A percentile compares a stretch with the other conserved stretches of the same genome.
Evolutionary conservation across 1,284 basidiomycete species (phyloP).

Genomic region (Ustilago crameri): DNA sequence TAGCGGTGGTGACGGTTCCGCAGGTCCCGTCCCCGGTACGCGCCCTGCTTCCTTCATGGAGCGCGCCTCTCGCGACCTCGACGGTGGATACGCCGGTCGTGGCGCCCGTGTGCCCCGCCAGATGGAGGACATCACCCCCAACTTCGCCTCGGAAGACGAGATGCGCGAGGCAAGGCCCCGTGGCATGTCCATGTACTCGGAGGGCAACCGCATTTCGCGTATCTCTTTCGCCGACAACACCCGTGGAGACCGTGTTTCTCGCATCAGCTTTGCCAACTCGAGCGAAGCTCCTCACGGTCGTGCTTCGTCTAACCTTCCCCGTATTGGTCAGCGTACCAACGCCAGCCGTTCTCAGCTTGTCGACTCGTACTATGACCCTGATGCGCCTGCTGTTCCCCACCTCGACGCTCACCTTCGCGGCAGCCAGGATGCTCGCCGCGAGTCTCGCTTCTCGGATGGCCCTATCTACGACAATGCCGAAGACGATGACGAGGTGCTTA

Average conservation of each 20-base stretch:
- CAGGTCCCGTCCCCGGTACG: conserved; percentile 55
- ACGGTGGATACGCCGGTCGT: conserved; percentile 49
- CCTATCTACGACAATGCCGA: conserved; percentile 50
- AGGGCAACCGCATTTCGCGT: conserved; percentile 48
- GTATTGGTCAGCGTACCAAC: conserved; percentile 36
- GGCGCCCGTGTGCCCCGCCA: conserved; percentile 54
- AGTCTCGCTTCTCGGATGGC: conserved; percentile 40
- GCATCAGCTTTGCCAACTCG: conserved; percentile 59
- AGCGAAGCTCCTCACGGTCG: conserved; percentile 40
- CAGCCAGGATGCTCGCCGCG: conserved; percentile 37
- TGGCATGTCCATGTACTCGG: conserved; percentile 52
- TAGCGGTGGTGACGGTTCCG: conserved; percentile 58
- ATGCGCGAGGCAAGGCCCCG: conserved; percentile 54
- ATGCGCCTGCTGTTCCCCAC: conserved; percentile 52
- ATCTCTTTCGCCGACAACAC: conserved; percentile 58
- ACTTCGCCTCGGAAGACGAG: conserved; percentile 45
- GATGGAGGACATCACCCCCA: conserved; percentile 51
- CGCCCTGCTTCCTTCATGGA: conserved; percentile 56
- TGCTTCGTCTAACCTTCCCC: conserved; percentile 39
- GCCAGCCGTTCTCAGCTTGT: conserved; percentile 43
- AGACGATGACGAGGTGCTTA: conserved; percentile 50
- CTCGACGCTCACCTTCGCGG: conserved; percentile 39
- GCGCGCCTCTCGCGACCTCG: conserved; percentile 51
- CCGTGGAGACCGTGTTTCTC: conserved; percentile 57
- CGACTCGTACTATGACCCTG: conserved; percentile 58